These are phyloP conservation scores for Leptographium lundbergii DNA, from an alignment of 2,329 filamentous ascomycete genomes.

Conservation along the genomic window DNA sequence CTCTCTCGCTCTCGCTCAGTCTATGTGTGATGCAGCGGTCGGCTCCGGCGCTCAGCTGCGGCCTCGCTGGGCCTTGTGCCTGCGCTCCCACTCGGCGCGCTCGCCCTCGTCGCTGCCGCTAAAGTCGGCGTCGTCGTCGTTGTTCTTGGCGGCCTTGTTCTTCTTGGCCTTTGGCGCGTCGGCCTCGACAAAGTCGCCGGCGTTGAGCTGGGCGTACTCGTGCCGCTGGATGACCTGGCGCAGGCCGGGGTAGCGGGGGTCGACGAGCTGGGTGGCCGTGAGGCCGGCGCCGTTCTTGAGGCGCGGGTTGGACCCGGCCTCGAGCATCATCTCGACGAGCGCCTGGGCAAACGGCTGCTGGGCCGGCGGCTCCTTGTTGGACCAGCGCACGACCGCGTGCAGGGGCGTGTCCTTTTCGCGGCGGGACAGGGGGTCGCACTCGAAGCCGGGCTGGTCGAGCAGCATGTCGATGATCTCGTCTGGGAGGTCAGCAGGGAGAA, in stretches of 20 bases:
- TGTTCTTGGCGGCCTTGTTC: slow-evolving; percentile 15
- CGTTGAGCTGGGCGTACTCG: slow-evolving; percentile 47
- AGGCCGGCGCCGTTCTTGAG: slow-evolving; percentile 59
- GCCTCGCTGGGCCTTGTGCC: slow-evolving; percentile 19
- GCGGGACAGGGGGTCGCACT: slow-evolving; percentile 67
- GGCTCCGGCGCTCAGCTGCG: not conserved
- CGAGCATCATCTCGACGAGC: slow-evolving; percentile 68
- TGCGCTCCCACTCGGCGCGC: slow-evolving; percentile 47
- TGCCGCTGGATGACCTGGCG: slow-evolving; percentile 54
- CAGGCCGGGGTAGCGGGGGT: slow-evolving; percentile 54
- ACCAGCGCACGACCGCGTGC: slow-evolving; percentile 65
- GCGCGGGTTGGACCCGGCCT: slow-evolving; percentile 54
- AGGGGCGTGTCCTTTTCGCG: slow-evolving; percentile 66
- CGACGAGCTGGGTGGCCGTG: slow-evolving; percentile 58
- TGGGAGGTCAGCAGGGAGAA: slow-evolving; percentile 18
- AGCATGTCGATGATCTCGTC: slow-evolving; percentile 73
- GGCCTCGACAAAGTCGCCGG: slow-evolving; percentile 40
- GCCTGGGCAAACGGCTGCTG: slow-evolving; percentile 53
- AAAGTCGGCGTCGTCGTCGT: slow-evolving; percentile 46
- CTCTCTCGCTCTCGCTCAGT: slow-evolving; percentile 18
- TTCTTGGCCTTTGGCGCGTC: slow-evolving; percentile 12
- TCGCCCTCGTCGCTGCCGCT: slow-evolving; percentile 54
- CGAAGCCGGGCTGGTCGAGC: slow-evolving; percentile 71
- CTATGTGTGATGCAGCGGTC: too few relatives aligned
- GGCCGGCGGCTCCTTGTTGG: slow-evolving; percentile 52